Conservation (phyloP, 2,329 filamentous ascomycete genomes). For the Talaromyces sp. region DNA sequence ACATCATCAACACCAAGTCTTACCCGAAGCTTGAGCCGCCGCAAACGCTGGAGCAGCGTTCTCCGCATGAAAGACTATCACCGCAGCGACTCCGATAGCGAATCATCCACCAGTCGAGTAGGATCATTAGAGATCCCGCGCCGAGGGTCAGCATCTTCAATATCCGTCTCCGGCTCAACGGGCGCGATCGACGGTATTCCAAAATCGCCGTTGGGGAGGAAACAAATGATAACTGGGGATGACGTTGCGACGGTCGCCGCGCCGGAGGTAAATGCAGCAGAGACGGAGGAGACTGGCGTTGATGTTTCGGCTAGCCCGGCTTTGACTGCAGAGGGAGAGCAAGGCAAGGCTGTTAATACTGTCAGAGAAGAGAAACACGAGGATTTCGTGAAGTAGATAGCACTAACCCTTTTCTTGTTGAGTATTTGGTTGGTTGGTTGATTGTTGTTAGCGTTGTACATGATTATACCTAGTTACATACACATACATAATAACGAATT, state of each 20-base stretch:
- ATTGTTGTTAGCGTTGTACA: slow-evolving; percentile 1
- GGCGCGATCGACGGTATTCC: neutral
- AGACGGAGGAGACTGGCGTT: neutral
- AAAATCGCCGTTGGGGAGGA: slow-evolving; percentile 7
- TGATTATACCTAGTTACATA: neutral
- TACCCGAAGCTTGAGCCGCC: slow-evolving; percentile 13
- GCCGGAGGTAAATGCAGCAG: neutral
- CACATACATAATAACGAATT: neutral
- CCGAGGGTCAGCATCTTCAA: neutral
- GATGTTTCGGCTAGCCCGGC: neutral
- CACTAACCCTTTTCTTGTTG: neutral
- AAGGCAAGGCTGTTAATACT: neutral
- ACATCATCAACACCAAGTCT: neutral
- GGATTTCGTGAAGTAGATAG: neutral
- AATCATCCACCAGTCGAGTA: slow-evolving; percentile 12
- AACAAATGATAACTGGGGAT: neutral
- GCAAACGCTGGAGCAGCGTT: slow-evolving; percentile 19
- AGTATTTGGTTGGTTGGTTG: neutral
- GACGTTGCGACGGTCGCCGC: neutral
- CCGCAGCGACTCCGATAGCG: slow-evolving; percentile 12
- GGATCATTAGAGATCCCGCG: slow-evolving; percentile 12
- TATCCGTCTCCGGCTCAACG: neutral
- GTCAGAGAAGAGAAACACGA: neutral
- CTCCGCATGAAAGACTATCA: slow-evolving; percentile 13
- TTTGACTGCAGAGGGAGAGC: neutral